Conservation (phyloP, 192 early-diverging fungal species). For the Spizellomyces sp. region DNA sequence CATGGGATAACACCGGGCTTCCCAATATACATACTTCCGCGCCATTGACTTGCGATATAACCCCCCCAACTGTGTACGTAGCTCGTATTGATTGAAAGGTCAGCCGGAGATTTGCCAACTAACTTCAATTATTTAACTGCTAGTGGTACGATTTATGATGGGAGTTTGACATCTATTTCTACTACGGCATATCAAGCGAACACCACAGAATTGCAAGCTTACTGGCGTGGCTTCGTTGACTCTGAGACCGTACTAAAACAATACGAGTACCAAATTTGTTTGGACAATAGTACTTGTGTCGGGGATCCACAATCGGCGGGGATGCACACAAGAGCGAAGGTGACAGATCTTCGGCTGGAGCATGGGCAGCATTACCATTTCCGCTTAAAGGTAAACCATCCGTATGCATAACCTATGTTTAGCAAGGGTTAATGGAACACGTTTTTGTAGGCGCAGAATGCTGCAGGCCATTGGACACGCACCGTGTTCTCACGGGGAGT, state of each 20-base stretch:
- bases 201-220: neutral
- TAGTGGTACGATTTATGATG: neutral
- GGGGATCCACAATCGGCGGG: neutral
- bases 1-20: constrained; percentile 4
- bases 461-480: neutral
- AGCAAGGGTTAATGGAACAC: neutral
- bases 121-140: neutral
- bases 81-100: neutral
- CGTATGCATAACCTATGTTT: neutral
- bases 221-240: neutral
- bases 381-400: neutral
- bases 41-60: neutral
- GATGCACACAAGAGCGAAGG: neutral
- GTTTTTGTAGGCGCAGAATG: constrained; percentile 5
- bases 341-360: neutral
- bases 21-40: neutral
- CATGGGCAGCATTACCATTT: neutral
- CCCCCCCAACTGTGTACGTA: constrained; percentile 4
- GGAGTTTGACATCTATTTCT: neutral
- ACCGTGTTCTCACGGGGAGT: constrained; percentile 2
- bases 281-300: neutral
- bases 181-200: neutral
- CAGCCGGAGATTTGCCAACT: neutral
- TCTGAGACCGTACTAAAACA: neutral
- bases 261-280: neutral